phyloP scores from a whole-genome alignment of 2,329 filamentous ascomycete species.

The Pseudogymnoascus sp. region DNA sequence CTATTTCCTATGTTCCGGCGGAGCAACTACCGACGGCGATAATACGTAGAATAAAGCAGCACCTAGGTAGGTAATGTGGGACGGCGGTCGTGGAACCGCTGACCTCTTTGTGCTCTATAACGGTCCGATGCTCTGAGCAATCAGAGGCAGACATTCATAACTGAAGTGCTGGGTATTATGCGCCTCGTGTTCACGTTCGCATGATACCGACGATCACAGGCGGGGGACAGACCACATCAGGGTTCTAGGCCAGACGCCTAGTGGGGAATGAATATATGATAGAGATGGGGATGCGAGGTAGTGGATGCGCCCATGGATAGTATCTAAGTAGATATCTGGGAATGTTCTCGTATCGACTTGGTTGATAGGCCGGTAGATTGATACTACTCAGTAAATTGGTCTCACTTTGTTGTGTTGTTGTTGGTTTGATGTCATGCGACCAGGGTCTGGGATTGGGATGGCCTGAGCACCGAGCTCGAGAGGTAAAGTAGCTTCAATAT shows the following conservation, averaged over 20 bases:
- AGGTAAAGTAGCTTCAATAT: not conserved
- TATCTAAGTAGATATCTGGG: not conserved
- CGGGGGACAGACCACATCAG: not conserved
- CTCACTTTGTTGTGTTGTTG: not conserved
- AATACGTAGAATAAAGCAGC: not conserved
- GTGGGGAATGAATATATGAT: not conserved
- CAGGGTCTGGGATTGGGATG: not conserved
- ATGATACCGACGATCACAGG: constrained; percentile 3
- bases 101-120: not conserved
- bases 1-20: not conserved
- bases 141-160: not conserved
- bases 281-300: not conserved
- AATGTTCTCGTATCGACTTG: not conserved
- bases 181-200: not conserved
- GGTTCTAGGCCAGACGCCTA: not conserved
- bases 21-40: not conserved
- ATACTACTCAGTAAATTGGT: not conserved
- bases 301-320: not conserved
- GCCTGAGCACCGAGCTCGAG: not conserved
- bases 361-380: not conserved
- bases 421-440: not conserved
- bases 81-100: not conserved
- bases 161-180: not conserved
- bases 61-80: not conserved
- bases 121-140: not conserved